phyloP scores from a whole-genome alignment of 2,329 filamentous ascomycete genomes.

The Teratosphaeriaceae sp. region DNA sequence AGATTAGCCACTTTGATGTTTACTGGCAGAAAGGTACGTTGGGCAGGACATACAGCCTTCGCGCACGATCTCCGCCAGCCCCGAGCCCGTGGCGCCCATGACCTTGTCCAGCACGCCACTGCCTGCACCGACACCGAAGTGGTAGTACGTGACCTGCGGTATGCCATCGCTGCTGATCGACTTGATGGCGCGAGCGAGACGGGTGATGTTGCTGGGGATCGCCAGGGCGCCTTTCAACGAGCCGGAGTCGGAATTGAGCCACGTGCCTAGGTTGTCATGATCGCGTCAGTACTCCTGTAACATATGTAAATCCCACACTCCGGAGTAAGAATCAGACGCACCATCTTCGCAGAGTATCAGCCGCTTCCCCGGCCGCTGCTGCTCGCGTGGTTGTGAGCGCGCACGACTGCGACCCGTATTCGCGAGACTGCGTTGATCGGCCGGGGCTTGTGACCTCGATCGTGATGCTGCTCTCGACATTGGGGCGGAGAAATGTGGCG shows the following conservation, averaged over 20 bases:
- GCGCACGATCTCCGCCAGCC: conserved; percentile 41
- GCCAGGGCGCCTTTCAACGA: conserved; percentile 37
- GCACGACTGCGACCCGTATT: conserved; percentile 5
- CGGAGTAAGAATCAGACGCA: neutral
- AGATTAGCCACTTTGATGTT: no score
- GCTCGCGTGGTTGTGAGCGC: neutral
- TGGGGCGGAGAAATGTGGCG: no score
- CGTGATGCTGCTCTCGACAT: neutral
- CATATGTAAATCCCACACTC: no score
- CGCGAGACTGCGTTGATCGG: conserved; percentile 5
- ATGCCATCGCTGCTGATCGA: conserved; percentile 44
- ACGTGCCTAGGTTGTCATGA: no score
- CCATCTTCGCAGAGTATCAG: conserved; percentile 20
- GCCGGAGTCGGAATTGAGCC: conserved; percentile 44
- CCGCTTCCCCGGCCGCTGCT: conserved; percentile 11
- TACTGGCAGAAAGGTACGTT: no score
- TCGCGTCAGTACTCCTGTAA: no score
- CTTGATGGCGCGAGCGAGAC: conserved; percentile 44
- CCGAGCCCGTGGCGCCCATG: conserved; percentile 14
- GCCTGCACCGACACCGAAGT: conserved; percentile 41
- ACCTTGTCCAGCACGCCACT: conserved; percentile 38
- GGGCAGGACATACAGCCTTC: conserved; percentile 30
- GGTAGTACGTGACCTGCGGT: conserved; percentile 46
- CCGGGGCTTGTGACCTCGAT: neutral
- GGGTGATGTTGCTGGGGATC: conserved; percentile 44